Evolutionary conservation across 1,139 yeast genomes (phyloP), one percentile per base, ranked within the genome.

Genomic region (Magnusiomyces tetraspermus): DNA sequence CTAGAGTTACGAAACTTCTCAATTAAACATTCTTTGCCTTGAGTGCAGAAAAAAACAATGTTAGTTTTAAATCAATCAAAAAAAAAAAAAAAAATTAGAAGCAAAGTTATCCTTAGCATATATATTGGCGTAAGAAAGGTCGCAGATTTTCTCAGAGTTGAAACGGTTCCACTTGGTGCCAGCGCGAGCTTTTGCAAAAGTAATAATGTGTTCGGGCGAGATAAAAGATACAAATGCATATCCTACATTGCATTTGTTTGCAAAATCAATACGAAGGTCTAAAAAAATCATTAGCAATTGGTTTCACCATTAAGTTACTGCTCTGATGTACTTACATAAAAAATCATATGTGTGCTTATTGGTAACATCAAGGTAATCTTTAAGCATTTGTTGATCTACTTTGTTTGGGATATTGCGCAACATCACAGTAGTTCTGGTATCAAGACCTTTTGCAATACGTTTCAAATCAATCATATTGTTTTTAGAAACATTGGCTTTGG

Each of bases 391-490:
- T 57, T 75, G 77, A 51, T 66, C 72, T 31, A 75, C 69, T 59
- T 74, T 75, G 61, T 76, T 76, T 40, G 80, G 80, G 48, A 76
- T 76, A 54, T 76, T 76, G 52, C 78, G 69, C 37, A 76, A 68
- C 80, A 76, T 76, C 42, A 76, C 59, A 0, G 80, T 76, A 6
- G 73, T 72, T 41, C 80, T 66, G 33, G 67, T 65, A 57, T 76
- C 80, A 17, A 60, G 56, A 0, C 78, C 78, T 13, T 61, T 56
- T 11, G 67, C 62, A 47, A 75, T 73, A 30, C 68, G 65, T 4
- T 60, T 61, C 36, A 73, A 60, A 53, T 72, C 69, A 30, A 75
- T 69, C 22, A 60, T 59, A 50, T 70, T 70, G 46, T 62, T 64
- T 41, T 59, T 62, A 3, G 72, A 67, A 26, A 69, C 67, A 19